Evolutionary conservation across 108 stramenopile species (phyloP).

Genomic region (Mayamaea pseudoterrestris): DNA sequence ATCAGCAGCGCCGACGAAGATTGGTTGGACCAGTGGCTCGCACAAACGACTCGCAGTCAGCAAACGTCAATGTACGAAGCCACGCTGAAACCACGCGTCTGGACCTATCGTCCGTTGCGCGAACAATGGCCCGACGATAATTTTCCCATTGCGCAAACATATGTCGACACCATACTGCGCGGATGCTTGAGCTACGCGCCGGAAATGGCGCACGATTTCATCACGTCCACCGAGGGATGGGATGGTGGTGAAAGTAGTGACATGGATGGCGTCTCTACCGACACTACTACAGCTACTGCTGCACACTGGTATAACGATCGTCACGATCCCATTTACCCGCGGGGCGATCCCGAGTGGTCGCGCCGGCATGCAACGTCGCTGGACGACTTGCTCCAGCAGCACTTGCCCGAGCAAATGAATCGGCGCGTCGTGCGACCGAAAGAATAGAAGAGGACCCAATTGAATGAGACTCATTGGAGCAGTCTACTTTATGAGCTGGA

Average conservation of each 20-base stretch:
- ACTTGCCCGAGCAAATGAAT: too few species aligned
- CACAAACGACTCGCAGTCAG: too few species aligned
- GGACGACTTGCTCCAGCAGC: constrained; percentile 10
- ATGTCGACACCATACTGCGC: constrained; percentile 57
- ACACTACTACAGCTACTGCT: not conserved
- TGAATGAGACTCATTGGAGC: too few species aligned
- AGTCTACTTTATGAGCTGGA: too few species aligned
- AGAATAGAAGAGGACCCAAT: too few species aligned
- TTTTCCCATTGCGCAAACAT: constrained; percentile 54
- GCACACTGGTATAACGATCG: constrained; percentile 49
- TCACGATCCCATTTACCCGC: constrained; percentile 35
- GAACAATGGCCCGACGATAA: not conserved
- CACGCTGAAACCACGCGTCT: too few species aligned
- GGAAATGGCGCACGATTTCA: constrained; percentile 35
- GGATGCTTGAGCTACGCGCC: constrained; percentile 43
- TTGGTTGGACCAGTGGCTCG: too few species aligned
- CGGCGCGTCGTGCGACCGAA: too few species aligned
- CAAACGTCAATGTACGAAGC: too few species aligned
- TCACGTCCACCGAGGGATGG: constrained; percentile 51
- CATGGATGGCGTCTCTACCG: constrained; percentile 12
- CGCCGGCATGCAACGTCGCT: constrained; percentile 9
- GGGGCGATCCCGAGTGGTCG: constrained; percentile 38
- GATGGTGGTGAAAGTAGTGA: constrained; percentile 13
- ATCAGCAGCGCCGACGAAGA: not conserved
- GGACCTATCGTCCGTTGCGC: not conserved